Percentiles rank a stretch among this genome's conserved stretches.
Conservation (phyloP, 2,329 filamentous ascomycete genomes). For the Cladosporium sp. region DNA sequence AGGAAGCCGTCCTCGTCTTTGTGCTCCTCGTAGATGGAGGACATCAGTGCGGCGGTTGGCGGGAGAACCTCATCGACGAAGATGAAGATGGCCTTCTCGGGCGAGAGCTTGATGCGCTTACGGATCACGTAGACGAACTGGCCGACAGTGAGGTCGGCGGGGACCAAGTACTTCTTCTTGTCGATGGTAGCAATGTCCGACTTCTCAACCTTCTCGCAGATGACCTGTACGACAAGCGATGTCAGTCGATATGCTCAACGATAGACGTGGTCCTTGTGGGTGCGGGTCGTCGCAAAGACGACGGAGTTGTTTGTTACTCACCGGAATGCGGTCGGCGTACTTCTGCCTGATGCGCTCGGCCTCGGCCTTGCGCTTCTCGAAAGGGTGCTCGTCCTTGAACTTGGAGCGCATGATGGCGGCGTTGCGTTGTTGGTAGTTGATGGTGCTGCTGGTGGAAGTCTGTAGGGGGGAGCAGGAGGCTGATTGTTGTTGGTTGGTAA, state of each 20-base stretch:
- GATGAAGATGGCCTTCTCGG: constrained; percentile 99
- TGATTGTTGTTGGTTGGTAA: constrained; percentile 1
- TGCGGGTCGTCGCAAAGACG: constrained; percentile 9
- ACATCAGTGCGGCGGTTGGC: constrained; percentile 96
- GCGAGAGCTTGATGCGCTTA: constrained; percentile 99
- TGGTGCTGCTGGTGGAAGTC: not conserved
- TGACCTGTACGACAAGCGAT: constrained; percentile 60
- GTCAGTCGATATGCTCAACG: not conserved
- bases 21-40: constrained; percentile 99
- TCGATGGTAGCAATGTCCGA: constrained; percentile 99
- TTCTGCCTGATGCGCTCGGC: constrained; percentile 99
- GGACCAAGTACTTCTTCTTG: constrained; percentile 99
- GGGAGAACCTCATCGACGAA: constrained; percentile 98
- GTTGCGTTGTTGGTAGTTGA: not conserved
- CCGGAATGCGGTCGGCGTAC: constrained; percentile 96
- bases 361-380: constrained; percentile 99
- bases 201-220: constrained; percentile 99
- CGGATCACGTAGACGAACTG: constrained; percentile 99
- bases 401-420: constrained; percentile 82
- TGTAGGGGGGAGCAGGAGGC: constrained; percentile 8
- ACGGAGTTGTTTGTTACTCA: constrained; percentile 50
- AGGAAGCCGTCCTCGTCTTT: constrained; percentile 86
- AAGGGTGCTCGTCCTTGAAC: constrained; percentile 99
- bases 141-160: constrained; percentile 93
- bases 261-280: constrained; percentile 1